Evolutionary conservation across 108 stramenopile species (phyloP).

Genomic region (Schizochytrium sp.): DNA sequence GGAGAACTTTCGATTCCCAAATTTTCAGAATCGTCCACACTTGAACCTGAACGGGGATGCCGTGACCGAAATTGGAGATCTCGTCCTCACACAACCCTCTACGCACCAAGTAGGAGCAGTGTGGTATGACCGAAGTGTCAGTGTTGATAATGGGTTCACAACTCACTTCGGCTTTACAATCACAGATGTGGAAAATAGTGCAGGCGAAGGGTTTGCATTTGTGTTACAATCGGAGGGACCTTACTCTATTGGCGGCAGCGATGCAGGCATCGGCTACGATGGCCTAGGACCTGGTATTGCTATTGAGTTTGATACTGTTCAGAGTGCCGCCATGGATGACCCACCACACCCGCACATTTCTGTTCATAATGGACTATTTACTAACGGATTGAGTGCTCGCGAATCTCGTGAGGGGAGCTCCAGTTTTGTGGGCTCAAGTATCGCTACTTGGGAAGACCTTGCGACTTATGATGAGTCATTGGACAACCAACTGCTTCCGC

Average conservation of each 20-base stretch:
- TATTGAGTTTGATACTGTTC: constrained; percentile 12
- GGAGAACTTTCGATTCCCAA: constrained; percentile 29
- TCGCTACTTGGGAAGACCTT: neutral
- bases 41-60: constrained; percentile 57
- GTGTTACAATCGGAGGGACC: constrained; percentile 36
- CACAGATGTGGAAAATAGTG: constrained; percentile 54
- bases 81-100: constrained; percentile 19
- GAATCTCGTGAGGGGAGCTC: neutral
- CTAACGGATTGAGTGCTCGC: neutral
- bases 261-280: constrained; percentile 40
- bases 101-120: constrained; percentile 34
- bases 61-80: constrained; percentile 20
- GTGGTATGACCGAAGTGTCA: constrained; percentile 28
- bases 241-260: constrained; percentile 31
- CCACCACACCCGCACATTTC: constrained; percentile 4
- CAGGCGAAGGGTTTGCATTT: constrained; percentile 57
- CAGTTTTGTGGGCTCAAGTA: too few species aligned
- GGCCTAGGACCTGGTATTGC: constrained; percentile 39
- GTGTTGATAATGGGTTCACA: constrained; percentile 8
- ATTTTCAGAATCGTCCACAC: constrained; percentile 54
- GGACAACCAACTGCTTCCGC: neutral
- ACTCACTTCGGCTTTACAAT: neutral
- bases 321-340: neutral
- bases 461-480: constrained; percentile 8
- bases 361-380: constrained; percentile 50